Base-by-base conservation (phyloP, 2,329 filamentous ascomycete genomes). In the Fusarium palustre region DNA sequence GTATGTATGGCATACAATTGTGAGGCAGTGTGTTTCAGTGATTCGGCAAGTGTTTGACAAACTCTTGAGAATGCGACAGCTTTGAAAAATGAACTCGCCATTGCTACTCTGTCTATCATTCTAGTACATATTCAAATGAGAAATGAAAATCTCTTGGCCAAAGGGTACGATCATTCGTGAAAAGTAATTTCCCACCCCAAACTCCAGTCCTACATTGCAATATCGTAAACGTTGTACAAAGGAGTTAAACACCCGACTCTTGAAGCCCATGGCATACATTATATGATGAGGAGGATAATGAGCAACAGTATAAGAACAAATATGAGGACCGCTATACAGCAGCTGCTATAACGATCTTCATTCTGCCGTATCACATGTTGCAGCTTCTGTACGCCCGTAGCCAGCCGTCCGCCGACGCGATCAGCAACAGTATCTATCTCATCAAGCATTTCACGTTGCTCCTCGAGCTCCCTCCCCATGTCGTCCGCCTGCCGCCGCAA, bases 391-490 rank as follows among this genome's bases (percentile, higher is more conserved):
- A 98, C 88, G 22, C 96, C 96, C 58, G 86, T 93, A 81, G 93
- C 89, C 75, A 99, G 81, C 77, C 96, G 90, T 2, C 93, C 92
- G 16, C 93, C 92, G 2, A 99, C 94, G 34, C 95, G 87, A 78
- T 98, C 94, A 6, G 93, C 93, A 59, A 97, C 84, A 31, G 85
- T 87, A 80, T 98, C 95, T 41, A 97, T 91, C 54, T 92, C 90
- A 68, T 96, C 90, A 59, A 99, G 85, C 87, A 98, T 91, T 79
- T 94, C 92, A 24, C 87, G 87, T 84, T 99, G 96, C 82, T 99
- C 96, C 81, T 97, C 97, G 46, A 99, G 84, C 83, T 99, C 96
- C 59, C 95, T 86, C 2, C 96, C 95, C 95, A 99, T 99, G 73
- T 94, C 92, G 80, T 97, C 91, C 3, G 96, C 97, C 84, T 98